phyloP scores from a whole-genome alignment of 2,329 filamentous ascomycete species.

The Calonectria pseudoturangicola region DNA sequence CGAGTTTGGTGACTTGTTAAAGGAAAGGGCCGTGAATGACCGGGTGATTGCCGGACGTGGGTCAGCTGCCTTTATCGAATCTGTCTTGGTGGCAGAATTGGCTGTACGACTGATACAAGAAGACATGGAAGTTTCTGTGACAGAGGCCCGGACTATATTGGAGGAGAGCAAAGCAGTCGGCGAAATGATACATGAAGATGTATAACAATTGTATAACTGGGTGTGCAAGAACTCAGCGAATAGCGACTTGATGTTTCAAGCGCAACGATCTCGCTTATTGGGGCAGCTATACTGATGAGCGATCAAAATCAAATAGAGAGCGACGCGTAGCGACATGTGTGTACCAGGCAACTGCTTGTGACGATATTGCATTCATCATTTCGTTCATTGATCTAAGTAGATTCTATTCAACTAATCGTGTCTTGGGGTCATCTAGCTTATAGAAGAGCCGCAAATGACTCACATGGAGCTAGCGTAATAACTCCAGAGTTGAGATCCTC shows the following conservation, averaged over 20 bases:
- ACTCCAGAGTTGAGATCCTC: conserved; percentile 53
- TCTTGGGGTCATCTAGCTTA: conserved; percentile 24
- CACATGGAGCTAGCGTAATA: conserved; percentile 60
- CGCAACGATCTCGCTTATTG: neutral
- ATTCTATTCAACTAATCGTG: neutral
- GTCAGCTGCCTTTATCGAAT: conserved; percentile 81
- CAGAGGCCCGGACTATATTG: conserved; percentile 73
- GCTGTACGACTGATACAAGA: conserved; percentile 73
- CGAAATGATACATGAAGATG: conserved; percentile 79
- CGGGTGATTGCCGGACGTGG: conserved; percentile 79
- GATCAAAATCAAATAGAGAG: neutral
- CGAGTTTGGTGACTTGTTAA: conserved; percentile 75
- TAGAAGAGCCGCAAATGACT: conserved; percentile 60
- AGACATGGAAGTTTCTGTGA: conserved; percentile 68
- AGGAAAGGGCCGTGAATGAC: conserved; percentile 78
- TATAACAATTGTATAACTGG: conserved; percentile 43
- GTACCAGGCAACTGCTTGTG: neutral
- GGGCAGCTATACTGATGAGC: neutral
- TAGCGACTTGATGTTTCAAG: neutral
- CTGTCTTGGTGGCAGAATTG: conserved; percentile 85
- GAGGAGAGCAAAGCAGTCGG: conserved; percentile 81
- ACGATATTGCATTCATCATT: conserved; percentile 2
- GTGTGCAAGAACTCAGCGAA: neutral
- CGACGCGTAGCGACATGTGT: neutral
- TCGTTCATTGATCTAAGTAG: neutral